Conservation (phyloP, 495 filamentous ascomycete genomes). For the Xylaria castorea region DNA sequence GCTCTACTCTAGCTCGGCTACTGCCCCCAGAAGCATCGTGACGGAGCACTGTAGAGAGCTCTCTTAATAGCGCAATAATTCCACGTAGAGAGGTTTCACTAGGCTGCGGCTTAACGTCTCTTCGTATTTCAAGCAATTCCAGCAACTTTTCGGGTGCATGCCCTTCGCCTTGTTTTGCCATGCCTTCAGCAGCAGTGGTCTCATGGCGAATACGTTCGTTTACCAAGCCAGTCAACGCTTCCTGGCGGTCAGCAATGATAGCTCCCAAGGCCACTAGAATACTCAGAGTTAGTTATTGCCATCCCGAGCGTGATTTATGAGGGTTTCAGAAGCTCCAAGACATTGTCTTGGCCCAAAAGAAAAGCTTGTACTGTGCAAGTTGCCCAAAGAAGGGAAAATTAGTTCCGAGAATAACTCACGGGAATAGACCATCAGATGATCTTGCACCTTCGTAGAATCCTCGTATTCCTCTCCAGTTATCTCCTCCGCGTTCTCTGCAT, state of each 20-base stretch:
- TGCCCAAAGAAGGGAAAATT: background rate
- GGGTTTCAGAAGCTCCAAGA: background rate
- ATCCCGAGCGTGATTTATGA: background rate
- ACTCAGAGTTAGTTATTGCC: background rate
- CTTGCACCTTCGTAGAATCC: conserved; percentile 83
- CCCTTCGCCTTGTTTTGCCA: conserved; percentile 68
- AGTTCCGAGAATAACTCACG: conserved; percentile 27
- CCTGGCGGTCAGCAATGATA: conserved; percentile 78
- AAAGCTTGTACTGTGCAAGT: background rate
- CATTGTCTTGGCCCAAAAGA: background rate
- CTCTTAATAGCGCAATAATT: conserved; percentile 71
- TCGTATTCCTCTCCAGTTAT: conserved; percentile 89
- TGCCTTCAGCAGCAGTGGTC: conserved; percentile 59
- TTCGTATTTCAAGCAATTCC: conserved; percentile 63
- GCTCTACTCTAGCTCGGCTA: conserved; percentile 67
- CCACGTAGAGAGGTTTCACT: conserved; percentile 65
- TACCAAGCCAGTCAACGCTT: conserved; percentile 72
- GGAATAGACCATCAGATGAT: conserved; percentile 82
- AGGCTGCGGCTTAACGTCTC: conserved; percentile 62
- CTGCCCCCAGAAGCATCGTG: conserved; percentile 66
- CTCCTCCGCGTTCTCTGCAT: conserved; percentile 75
- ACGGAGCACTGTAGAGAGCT: conserved; percentile 66
- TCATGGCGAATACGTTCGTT: conserved; percentile 86
- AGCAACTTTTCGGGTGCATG: conserved; percentile 74
- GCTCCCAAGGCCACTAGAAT: conserved; percentile 66